Base-by-base conservation (phyloP, 169 alveolate species). In the Eimeria acervulina region DNA sequence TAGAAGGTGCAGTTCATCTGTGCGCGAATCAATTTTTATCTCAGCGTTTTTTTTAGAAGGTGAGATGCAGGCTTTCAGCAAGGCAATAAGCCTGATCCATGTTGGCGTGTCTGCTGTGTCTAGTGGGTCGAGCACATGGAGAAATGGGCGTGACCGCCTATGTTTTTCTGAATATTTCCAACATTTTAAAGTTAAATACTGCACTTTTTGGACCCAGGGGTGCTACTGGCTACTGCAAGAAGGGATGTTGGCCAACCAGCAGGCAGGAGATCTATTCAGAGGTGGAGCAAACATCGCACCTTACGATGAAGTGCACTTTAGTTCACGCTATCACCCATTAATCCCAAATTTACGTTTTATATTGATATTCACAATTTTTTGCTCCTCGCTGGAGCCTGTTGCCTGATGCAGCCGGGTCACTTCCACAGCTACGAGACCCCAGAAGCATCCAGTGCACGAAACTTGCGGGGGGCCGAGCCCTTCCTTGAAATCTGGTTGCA, bases 341-440 rank as follows among this genome's bases (percentile, higher is more conserved):
- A 6, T 70, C 2, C 51, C 1, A 2, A 36, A 36, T 0, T 1
- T 66, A 15, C 33, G 10, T 70, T 36, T 33, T 13, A 36, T 17
- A 10, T 15, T 2, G 38, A 70, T 15, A 51, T 12, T 15, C 17
- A 13, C 31, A 36, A 36, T 33, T 0, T 70, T 47, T 12, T 36
- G n/a, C 51, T 33, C 0, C 13, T 36, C 10, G 10, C 0, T 1
- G 33, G 31, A 7, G 26, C 33, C 81, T n/a, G 1, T 17, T 17
- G 51, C 47, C 81, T 70, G 81, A 70, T 70, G 47, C 81, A 70
- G 47, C 81, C 31, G 81, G 81, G 81, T 70, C 81, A 70, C 81
- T 70, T 70, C 81, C 15, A 31, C 51, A 17, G 40, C 81, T 6
- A 70, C 81, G 33, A n/a, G 47, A 1, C 51, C 78, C 81, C 44